Base-by-base conservation (phyloP, 164 flowering plant genomes). In the Litsea cubeba region DNA sequence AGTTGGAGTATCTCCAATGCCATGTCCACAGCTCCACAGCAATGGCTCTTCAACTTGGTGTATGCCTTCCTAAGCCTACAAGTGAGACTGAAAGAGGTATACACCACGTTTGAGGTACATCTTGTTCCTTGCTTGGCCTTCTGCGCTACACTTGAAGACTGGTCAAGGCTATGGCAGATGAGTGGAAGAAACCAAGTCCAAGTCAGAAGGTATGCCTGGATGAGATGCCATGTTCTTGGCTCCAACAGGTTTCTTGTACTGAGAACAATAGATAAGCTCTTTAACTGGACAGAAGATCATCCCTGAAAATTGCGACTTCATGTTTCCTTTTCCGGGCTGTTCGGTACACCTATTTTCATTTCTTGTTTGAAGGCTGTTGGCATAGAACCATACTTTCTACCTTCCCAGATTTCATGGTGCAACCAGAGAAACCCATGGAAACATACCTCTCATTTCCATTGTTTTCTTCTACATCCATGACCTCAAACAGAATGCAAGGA, bases 11-110 rank as follows among this genome's bases (percentile, higher is more conserved):
- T 84, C 50, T 50, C 99, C 98, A 24, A 50, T 23, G 69, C 85
- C 98, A n/a, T 96, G 99, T 78, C 81, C 84, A 3, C 86, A 89
- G 81, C 77, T 96, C 78, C 86, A 77, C 71, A 80, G 74, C n/a
- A 87, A 83, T 51, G 23, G 51, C 10, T 68, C 71, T n/a, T 68
- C 71, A 66, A 17, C 66, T 63, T 66, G 69, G 69, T 66, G 69
- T 2, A 18, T 20, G 15, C 17, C 5, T 17, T 30, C 69, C 32
- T 17, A 32, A 23, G 28, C 32, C 28, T 23, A 23, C 66, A 2
- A 12, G 66, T 28, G 32, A 66, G 69, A 66, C 4, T 54, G 60
- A 2, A 54, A 54, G 60, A 1, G 20, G 17, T 20, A 54, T 54
- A 54, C 15, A 54, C 60, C 60, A 54, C 3, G 60, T 20, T 54